Percentiles rank a stretch among this genome's conserved stretches.
These are phyloP conservation scores for Pythium aquatile DNA, from an alignment of 352 stramenopile genomes.

Conservation along the genomic window DNA sequence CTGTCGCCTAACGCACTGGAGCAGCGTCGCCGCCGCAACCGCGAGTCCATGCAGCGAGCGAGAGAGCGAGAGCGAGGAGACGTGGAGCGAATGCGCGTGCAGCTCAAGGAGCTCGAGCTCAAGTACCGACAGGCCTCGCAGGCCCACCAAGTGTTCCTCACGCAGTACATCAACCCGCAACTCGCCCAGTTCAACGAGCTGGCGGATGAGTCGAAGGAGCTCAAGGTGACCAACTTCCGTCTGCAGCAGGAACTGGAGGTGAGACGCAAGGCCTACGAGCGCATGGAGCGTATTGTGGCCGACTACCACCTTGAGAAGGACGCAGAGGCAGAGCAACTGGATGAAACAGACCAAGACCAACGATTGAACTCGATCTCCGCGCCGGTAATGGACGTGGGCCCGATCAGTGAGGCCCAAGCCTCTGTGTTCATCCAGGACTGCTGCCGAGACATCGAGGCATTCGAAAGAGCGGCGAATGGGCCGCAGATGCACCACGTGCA, in stretches of 20 bases:
- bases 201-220: slow-evolving; percentile 32
- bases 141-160: slow-evolving; percentile 21
- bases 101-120: slow-evolving; percentile 38
- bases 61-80: slow-evolving; percentile 35
- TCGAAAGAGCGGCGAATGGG: slow-evolving; percentile 20
- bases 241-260: slow-evolving; percentile 37
- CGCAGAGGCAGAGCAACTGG: slow-evolving; percentile 17
- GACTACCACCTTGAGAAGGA: slow-evolving; percentile 44
- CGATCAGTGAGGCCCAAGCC: slow-evolving; percentile 32
- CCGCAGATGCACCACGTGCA: slow-evolving; percentile 15
- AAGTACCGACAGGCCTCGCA: slow-evolving; percentile 30
- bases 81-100: slow-evolving; percentile 31
- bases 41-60: slow-evolving; percentile 48
- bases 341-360: slow-evolving; percentile 22
- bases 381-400: slow-evolving; percentile 4
- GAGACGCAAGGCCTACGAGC: slow-evolving; percentile 38
- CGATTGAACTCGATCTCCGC: slow-evolving; percentile 21
- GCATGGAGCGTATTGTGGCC: slow-evolving; percentile 40
- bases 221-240: slow-evolving; percentile 40
- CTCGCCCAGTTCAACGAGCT: slow-evolving; percentile 35
- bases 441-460: slow-evolving; percentile 26
- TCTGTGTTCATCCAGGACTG: slow-evolving; percentile 34
- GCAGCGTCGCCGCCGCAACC: slow-evolving; percentile 39
- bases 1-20: slow-evolving; percentile 30
- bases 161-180: slow-evolving; percentile 24